These are phyloP conservation scores for Kwoniella sp. DNA, from an alignment of 768 basidiomycete species.

Conservation along the genomic window DNA sequence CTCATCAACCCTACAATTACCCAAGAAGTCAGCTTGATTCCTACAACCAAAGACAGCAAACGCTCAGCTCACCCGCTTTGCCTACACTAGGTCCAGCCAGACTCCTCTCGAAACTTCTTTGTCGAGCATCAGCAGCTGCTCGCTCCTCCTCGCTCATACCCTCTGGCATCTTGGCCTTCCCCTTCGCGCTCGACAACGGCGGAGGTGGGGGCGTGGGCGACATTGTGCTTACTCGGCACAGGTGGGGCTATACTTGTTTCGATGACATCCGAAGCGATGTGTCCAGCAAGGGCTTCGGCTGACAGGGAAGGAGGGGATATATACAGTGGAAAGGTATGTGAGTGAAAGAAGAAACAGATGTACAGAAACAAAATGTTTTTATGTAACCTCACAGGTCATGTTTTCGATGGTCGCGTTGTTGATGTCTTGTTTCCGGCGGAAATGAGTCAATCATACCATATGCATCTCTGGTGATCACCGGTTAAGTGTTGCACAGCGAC, in stretches of 20 bases:
- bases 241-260: no score
- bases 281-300: no score
- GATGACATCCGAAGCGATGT: no score
- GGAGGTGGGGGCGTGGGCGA: not conserved
- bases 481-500: not conserved
- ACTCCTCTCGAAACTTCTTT: slow-evolving; percentile 51
- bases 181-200: slow-evolving; percentile 1
- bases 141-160: slow-evolving; percentile 23
- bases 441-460: not conserved
- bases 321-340: no score
- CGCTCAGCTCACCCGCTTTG: slow-evolving; percentile 72
- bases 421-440: not conserved
- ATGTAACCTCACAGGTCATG: not conserved
- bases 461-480: no score
- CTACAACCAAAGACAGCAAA: slow-evolving; percentile 12
- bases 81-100: slow-evolving; percentile 85
- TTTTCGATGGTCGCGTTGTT: slow-evolving; percentile 1
- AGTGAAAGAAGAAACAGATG: no score
- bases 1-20: slow-evolving; percentile 54
- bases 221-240: not conserved
- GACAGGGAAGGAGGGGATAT: no score
- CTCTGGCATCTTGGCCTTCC: slow-evolving; percentile 9
- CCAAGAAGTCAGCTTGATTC: slow-evolving; percentile 65
- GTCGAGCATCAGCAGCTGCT: slow-evolving; percentile 28
- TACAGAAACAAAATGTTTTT: no score